Evolutionary conservation across 140 eudicot genomes (phyloP), one percentile per base, ranked within the genome.

Genomic region (Erigeron philadelphicus): DNA sequence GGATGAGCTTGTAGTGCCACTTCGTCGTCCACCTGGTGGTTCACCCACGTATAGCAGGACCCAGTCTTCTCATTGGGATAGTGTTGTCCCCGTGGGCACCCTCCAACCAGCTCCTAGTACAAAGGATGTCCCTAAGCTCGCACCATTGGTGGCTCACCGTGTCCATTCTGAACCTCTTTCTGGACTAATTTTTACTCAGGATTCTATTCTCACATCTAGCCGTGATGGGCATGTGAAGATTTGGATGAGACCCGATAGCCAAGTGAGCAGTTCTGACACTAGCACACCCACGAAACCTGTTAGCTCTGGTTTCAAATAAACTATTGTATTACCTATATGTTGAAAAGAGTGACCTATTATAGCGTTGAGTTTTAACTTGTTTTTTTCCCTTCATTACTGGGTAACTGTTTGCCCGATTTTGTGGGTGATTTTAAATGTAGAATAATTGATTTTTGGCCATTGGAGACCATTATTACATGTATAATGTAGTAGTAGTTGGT

Each of bases 1-100:
- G 97, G 93, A 87, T 49, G 97, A 90, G 76, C 84, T 90, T 35
- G 88, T 87, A 49, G 90, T 85, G 46, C 97, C 97, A 42, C 81
- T 87, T 15, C 84, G 90, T 9, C 93, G 92, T 59, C 79, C 95
- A 35, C 79, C 90, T 54, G 93, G 90, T 31, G 97, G 95, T 15
- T 90, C 97, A 15, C 97, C 95, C 4, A 90, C 94, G 8, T 83
- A 76, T 60, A 87, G 88, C 53, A 84, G 85, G 25, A 81, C 86
- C 59, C 95, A 79, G 66, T 90, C 97, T 23, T 60, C 90, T 57
- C 90, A 76, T 31, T 90, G 90, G 90, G 97, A 90, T 77, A 78
- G 66, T 25, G 81, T 80, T 7, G 42, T 76, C 61, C 82, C 92
- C 0, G 79, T 78, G 52, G 97, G 97, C 0, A 81, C 93, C 43